phyloP scores from a whole-genome alignment of 2,329 filamentous ascomycete genomes.

The Epichloe glyceriae region DNA sequence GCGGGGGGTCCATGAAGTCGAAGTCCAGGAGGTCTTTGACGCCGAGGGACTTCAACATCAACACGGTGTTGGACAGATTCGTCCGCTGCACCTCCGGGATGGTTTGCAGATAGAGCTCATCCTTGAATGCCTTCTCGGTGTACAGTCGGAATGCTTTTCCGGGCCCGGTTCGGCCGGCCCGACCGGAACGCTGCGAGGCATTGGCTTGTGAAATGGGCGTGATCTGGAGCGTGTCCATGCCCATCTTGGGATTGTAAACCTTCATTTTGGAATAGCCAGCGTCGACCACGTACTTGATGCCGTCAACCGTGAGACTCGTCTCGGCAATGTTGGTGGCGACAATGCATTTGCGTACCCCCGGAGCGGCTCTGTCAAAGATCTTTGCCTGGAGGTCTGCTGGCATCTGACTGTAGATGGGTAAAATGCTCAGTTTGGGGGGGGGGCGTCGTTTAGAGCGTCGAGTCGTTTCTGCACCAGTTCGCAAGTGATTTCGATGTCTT shows the following conservation, averaged over 20 bases:
- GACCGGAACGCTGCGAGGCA: conserved; percentile 80
- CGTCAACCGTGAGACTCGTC: conserved; percentile 93
- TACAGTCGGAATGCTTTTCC: conserved; percentile 91
- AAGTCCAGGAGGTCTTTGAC: conserved; percentile 93
- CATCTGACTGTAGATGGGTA: conserved; percentile 99
- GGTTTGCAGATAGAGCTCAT: conserved; percentile 91
- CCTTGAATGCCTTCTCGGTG: conserved; percentile 87
- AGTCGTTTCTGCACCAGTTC: conserved; percentile 82
- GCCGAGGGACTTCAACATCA: conserved; percentile 86
- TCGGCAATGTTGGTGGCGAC: conserved; percentile 98
- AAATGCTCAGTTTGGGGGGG: conserved; percentile 82
- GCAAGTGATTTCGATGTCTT: conserved; percentile 95
- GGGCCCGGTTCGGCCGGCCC: conserved; percentile 86
- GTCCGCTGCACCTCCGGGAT: conserved; percentile 97
- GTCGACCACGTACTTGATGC: conserved; percentile 98
- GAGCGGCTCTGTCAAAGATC: conserved; percentile 85
- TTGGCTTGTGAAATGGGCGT: conserved; percentile 97
- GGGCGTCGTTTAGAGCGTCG: conserved; percentile 81
- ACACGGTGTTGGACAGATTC: conserved; percentile 86
- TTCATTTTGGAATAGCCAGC: conserved; percentile 94
- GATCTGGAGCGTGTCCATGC: conserved; percentile 97
- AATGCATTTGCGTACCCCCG: conserved; percentile 91
- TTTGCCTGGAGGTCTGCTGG: conserved; percentile 94
- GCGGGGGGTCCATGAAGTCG: conserved; percentile 97
- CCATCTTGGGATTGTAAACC: conserved; percentile 97